Base-by-base conservation (phyloP, 1,284 basidiomycete species). In the Ganoderma boninense region DNA sequence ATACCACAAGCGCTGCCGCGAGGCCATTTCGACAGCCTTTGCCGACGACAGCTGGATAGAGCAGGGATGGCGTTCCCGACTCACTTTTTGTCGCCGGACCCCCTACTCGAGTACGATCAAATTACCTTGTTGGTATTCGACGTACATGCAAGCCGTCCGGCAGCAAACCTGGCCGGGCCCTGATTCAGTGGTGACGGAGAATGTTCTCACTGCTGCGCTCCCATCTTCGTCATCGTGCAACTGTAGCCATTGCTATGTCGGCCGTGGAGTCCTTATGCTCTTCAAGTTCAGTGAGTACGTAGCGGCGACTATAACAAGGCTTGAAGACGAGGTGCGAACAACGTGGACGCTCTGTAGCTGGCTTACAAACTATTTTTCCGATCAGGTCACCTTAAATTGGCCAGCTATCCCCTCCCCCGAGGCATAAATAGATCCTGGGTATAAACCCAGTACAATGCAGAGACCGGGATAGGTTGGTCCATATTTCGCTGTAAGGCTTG, bases 1-100 rank as follows among this genome's bases (percentile, higher is more conserved):
- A 10, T 72, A 72, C n/a, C 74, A 72, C 26, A 65, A 65, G 20
- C 59, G 63, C 13, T 72, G 72, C 26, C 43, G 62, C 2, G 65
- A 61, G 0, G 67, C 70, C 4, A 66, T 68, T 0, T 68, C 40
- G 11, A 35, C 44, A 1, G 46, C 73, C 20, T 35, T 69, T 54
- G 57, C 23, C 23, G 11, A 11, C 4, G 23, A 26, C 10, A 26
- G 23, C 49, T 52, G 49, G 49, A 52, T 52, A 52, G 23, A 26
- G 10, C 3, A 0, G 1, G 23, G 26, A 3, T 26, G 23, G 49
- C 49, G 23, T 26, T 13, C 23, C 49, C 23, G 49, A 0, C 0
- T 13, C 23, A 0, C 1, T 14, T 26, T 3, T 11, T 52, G 49
- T 26, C 23, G 4, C 14, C 2, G 49, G 23, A 14, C 11, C 23